phyloP scores from a whole-genome alignment of 129 eudicot genomes.

The Flaveria bidentis region DNA sequence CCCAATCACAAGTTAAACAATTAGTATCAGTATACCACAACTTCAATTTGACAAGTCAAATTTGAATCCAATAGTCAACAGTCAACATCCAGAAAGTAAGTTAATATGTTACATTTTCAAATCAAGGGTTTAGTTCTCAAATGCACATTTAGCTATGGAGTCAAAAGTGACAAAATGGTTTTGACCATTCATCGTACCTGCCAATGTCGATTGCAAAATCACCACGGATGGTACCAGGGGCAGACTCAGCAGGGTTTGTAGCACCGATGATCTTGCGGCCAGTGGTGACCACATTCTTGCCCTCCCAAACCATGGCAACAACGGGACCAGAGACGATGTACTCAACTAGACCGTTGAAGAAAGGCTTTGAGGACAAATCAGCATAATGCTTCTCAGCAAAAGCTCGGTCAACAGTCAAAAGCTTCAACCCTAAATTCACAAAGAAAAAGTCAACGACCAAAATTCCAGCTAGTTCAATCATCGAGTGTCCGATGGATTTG shows the following conservation, averaged over 20 bases:
- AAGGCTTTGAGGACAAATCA: constrained; percentile 85
- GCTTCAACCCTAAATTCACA: constrained; percentile 59
- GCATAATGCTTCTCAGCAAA: constrained; percentile 96
- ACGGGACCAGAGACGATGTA: constrained; percentile 94
- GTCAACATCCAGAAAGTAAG: not conserved
- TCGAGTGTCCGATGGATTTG: not conserved
- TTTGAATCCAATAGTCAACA: not conserved
- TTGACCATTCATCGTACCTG: constrained; percentile 45
- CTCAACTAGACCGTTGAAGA: constrained; percentile 79
- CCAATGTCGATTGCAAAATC: constrained; percentile 92
- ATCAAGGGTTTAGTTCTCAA: too few species aligned
- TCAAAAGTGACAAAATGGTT: not conserved
- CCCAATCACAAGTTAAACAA: not conserved
- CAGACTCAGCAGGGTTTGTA: constrained; percentile 93
- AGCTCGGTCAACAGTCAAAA: constrained; percentile 70
- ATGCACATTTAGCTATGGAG: too few species aligned
- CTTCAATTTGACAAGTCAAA: too few species aligned
- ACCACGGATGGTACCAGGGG: constrained; percentile 98
- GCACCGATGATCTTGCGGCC: constrained; percentile 94
- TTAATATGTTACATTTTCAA: too few species aligned
- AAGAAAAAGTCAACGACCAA: not conserved
- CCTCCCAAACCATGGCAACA: constrained; percentile 98
- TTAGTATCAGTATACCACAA: too few species aligned
- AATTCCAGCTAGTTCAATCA: not conserved
- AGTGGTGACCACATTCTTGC: constrained; percentile 75